phyloP scores from a whole-genome alignment of 768 basidiomycete species.

The Mrakia frigida region DNA sequence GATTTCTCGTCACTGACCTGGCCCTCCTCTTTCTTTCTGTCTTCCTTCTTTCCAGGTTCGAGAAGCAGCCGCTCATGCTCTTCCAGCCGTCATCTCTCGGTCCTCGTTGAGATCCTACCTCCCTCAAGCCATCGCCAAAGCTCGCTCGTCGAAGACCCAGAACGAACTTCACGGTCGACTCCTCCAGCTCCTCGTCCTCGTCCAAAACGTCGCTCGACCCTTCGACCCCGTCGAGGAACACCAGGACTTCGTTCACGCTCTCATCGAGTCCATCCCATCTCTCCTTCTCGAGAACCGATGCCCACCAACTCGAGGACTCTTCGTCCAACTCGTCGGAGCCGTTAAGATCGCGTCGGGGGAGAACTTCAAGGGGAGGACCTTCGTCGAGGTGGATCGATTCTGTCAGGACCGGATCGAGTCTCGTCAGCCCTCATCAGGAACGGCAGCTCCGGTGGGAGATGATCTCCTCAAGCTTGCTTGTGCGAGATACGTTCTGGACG shows the following conservation, averaged over 20 bases:
- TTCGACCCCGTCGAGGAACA: neutral
- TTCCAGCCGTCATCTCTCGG: conserved; percentile 18
- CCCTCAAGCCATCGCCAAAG: neutral
- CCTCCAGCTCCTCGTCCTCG: conserved; percentile 19
- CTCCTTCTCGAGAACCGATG: conserved; percentile 17
- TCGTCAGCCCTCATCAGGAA: neutral
- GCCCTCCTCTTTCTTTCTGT: neutral
- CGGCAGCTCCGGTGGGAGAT: neutral
- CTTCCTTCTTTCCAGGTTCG: conserved; percentile 24
- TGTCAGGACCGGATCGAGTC: neutral
- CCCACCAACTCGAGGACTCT: conserved; percentile 26
- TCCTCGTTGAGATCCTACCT: conserved; percentile 10
- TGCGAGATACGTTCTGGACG: conserved; percentile 11
- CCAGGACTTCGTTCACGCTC: neutral
- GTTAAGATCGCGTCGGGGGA: neutral
- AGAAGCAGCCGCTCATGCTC: conserved; percentile 20
- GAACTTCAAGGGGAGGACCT: neutral
- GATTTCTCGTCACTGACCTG: neutral
- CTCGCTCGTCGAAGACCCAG: neutral
- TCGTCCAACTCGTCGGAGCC: conserved; percentile 19
- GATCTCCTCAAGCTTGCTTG: conserved; percentile 17
- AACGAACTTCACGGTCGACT: conserved; percentile 29
- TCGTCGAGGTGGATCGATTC: neutral
- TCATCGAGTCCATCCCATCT: neutral
- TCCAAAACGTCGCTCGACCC: neutral